Conservation (phyloP, 495 filamentous ascomycete species). For the Oleoguttula mirabilis region DNA sequence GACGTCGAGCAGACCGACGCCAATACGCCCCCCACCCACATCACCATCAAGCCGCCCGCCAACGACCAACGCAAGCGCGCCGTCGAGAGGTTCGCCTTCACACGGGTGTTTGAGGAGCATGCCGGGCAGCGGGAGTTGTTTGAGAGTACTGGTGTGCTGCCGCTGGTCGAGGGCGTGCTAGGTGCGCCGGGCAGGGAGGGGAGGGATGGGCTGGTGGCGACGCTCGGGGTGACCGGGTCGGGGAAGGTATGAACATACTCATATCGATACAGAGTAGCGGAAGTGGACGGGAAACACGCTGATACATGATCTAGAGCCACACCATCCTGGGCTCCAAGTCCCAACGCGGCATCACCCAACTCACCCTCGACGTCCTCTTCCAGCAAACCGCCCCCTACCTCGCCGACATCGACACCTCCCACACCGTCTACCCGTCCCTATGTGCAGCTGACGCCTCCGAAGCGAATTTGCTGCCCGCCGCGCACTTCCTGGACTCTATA, state of each 20-base stretch:
- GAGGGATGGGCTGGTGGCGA: conserved; percentile 81
- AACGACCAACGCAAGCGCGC: conserved; percentile 63
- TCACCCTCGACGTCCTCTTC: conserved; percentile 82
- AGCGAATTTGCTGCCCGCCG: conserved; percentile 64
- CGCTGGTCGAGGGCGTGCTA: conserved; percentile 66
- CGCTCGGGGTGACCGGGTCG: conserved; percentile 86
- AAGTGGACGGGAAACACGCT: background rate
- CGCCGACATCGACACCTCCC: conserved; percentile 44
- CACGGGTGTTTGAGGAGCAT: conserved; percentile 79
- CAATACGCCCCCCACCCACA: conserved; percentile 49
- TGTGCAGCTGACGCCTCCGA: conserved; percentile 70
- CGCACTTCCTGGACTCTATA: conserved; percentile 65
- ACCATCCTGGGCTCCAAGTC: conserved; percentile 86
- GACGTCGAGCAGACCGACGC: conserved; percentile 51
- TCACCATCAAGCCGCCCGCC: conserved; percentile 74
- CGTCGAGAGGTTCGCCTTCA: conserved; percentile 89
- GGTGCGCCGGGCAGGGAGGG: conserved; percentile 55
- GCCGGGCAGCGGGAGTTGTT: conserved; percentile 79
- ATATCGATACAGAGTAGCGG: conserved; percentile 8
- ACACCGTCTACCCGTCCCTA: conserved; percentile 56
- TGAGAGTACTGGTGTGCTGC: conserved; percentile 62
- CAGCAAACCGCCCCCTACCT: conserved; percentile 57
- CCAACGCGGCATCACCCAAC: conserved; percentile 81
- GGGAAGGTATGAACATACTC: conserved; percentile 94
- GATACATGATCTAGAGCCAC: conserved; percentile 52